Evolutionary conservation across 768 basidiomycete species (phyloP).

Genomic region (Leccinum arenicola): DNA sequence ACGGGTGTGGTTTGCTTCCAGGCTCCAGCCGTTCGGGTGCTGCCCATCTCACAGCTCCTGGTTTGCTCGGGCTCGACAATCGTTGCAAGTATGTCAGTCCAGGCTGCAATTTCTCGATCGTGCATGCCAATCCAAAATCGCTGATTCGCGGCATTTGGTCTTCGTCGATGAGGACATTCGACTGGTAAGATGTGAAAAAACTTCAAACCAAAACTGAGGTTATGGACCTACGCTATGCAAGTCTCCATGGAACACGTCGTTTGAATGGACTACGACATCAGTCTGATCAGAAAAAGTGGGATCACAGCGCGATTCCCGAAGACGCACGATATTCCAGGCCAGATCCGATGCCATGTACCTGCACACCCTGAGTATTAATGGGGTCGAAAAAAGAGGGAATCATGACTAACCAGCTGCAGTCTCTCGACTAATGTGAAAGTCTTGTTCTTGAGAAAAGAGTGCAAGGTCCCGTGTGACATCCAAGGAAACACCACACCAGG

Average conservation of each 20-base stretch:
- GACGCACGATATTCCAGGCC: neutral
- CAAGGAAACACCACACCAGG: neutral
- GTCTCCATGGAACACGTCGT: neutral
- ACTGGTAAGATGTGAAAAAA: neutral
- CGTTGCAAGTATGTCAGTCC: slow-evolving; percentile 1
- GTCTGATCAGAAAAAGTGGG: neutral
- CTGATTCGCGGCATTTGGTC: neutral
- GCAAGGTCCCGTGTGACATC: slow-evolving; percentile 1
- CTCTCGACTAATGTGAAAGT: neutral
- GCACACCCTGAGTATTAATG: neutral
- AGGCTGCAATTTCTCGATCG: neutral
- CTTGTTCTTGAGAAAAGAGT: neutral
- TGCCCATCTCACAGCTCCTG: neutral
- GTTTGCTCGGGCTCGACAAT: neutral
- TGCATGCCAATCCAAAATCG: neutral
- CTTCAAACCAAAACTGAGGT: neutral
- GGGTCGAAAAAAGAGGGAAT: neutral
- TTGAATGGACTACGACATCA: neutral
- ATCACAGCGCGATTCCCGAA: neutral
- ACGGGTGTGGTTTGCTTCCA: neutral
- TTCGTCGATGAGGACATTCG: slow-evolving; percentile 1
- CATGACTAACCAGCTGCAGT: neutral
- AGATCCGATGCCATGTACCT: neutral
- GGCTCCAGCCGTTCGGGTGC: slow-evolving; percentile 1
- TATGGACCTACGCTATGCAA: neutral